Base-by-base conservation (phyloP, 352 stramenopile species). In the Globisporangium recalcitrans region DNA sequence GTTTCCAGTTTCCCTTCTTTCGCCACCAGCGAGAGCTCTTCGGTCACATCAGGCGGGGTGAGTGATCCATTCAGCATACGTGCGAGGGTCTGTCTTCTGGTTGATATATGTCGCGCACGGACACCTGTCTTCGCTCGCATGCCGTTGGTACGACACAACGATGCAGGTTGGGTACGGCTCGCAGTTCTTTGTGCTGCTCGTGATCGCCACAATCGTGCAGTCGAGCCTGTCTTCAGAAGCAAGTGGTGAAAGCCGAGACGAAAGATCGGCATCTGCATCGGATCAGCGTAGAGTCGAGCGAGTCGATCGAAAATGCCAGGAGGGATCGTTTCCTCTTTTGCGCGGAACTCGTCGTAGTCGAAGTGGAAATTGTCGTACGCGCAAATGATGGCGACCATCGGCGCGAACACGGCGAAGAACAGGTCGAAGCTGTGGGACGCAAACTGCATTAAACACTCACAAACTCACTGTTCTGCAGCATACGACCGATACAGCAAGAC, bases 391-490 rank as follows among this genome's bases (percentile, higher is more conserved):
- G 82, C 71, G 14, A 76, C 57, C 0, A 85, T 40, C 4, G 72
- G 76, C 24, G 75, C 72, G 49, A 85, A 84, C 11, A 85, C 78
- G 1, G 74, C 78, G 61, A 88, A 88, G 49, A 88, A 85, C 47
- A 88, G 42, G 19, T 88, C 74, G 31, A 85, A 87, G 14, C 71
- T n/a, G n/a, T n/a, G n/a, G n/a, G n/a, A n/a, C n/a, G n/a, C n/a
- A n/a, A n/a, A n/a, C n/a, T n/a, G n/a, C n/a, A n/a, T n/a, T n/a
- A n/a, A n/a, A n/a, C n/a, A n/a, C n/a, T n/a, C n/a, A n/a, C n/a
- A n/a, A n/a, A n/a, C n/a, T n/a, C n/a, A n/a, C n/a, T n/a, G n/a
- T n/a, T n/a, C n/a, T n/a, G n/a, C n/a, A n/a, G n/a, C n/a, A n/a
- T n/a, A n/a, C n/a, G n/a, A n/a, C n/a, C n/a, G n/a, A n/a, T n/a